Base-by-base conservation (phyloP, 495 filamentous ascomycete species). In the Terfezia boudieri region DNA sequence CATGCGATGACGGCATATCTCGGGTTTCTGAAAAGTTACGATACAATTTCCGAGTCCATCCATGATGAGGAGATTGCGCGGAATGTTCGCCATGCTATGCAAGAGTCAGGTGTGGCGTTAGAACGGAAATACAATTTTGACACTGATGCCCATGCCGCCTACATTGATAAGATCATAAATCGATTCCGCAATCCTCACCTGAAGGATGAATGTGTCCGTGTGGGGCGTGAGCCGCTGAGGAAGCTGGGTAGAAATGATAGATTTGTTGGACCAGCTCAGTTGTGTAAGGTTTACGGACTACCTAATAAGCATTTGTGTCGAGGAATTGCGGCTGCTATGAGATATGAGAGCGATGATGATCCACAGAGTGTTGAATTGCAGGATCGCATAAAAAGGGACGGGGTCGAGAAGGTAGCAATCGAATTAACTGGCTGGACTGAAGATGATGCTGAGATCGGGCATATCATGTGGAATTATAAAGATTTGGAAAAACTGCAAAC, bases 1-100 rank as follows among this genome's bases (percentile, higher is more conserved):
- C 90, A 98, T 66, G 90, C 92, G 50, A 87, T 87, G n/a, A 86
- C 89, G 23, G 90, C 90, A 53, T 98, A 96, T 76, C 87, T 86
- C 68, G 90, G 90, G 48, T 79, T 90, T 73, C 71, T 83, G 65
- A 76, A 77, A 37, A 77, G 81, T 55, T 93, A 90, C 74, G 71
- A 74, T 63, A 87, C 79, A 36, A 86, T 98, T 57, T 83, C 89
- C 60, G 89, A 96, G 55, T 80, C 85, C 11, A 71, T 94, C 53
- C 72, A 74, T 36, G 74, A 77, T 53, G 75, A 79, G 61, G 71
- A 74, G 26, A 77, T 81, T 53, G n/a, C n/a, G 6, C 4, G 16
- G 16, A 51, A 20, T 23, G 90, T 95, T 38, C 77, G 76, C 55
- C 76, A 76, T 51, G 81, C 80, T 23, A 75, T 95, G 58, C 70